Evolutionary conservation across 129 eudicot genomes (phyloP), one percentile per base, ranked within the genome.

Genomic region (carrot (Daucus carota)): DNA sequence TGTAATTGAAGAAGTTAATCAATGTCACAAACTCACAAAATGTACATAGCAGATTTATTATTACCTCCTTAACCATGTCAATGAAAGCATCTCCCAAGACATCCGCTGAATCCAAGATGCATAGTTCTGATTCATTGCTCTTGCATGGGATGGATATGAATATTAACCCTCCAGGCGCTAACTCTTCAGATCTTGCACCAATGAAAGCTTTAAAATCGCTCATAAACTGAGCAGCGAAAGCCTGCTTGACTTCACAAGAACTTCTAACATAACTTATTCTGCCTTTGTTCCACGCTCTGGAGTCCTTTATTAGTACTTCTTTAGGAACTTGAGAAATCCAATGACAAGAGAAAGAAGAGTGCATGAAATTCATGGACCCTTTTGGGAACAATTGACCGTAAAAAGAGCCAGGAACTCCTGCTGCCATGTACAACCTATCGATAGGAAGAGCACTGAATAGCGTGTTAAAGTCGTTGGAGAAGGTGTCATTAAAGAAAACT

Each of bases 381-480:
- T 67, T 34, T 1, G 72, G 72, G 45, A 67, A 67, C 22, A 67
- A 34, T 16, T 11, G 26, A n/a, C 44, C 72, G 7, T 67, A 20
- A n/a, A 67, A 67, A 29, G 42, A 66, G 26, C 72, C 72, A 12
- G 72, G 44, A 34, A 66, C 72, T 33, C 72, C 72, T 5, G 44
- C 72, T 32, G 26, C 72, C 72, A 66, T 66, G 72, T 34, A 66
- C 9, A 1, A 26, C 20, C 33, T 66, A 40, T 66, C 72, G 4
- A 33, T 12, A 34, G 43, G 72, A 66, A 32, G 43, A 32, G n/a
- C 72, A 8, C 16, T 73, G 42, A 73, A 73, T 6, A 73, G 76
- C n/a, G 76, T 47, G 63, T 73, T 73, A 67, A 73, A 73, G 77
- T 73, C 46, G 46, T 74, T 74, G 60, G 32, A 9, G 22, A 47